phyloP scores from a whole-genome alignment of 148 eudicot genomes.

The Chenopodium album region DNA sequence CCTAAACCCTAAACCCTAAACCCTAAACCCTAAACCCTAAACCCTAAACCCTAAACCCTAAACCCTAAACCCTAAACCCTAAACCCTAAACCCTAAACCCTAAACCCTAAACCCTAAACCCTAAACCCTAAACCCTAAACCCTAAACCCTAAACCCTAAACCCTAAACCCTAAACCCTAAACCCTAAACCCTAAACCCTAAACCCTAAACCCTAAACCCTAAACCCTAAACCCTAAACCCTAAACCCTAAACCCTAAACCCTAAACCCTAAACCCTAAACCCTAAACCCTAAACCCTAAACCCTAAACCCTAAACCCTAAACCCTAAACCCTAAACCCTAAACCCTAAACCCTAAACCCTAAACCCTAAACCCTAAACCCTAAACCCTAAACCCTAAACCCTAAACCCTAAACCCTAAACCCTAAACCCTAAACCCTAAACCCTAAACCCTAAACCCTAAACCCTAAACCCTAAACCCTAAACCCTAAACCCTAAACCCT shows the following conservation, averaged over 20 bases:
- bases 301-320: constrained; percentile 33
- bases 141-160: constrained; percentile 30
- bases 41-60: constrained; percentile 30
- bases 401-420: constrained; percentile 29
- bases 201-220: constrained; percentile 25
- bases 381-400: constrained; percentile 43
- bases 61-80: constrained; percentile 34
- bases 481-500: constrained; percentile 33
- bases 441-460: constrained; percentile 41
- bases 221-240: constrained; percentile 28
- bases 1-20: constrained; percentile 34
- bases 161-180: constrained; percentile 35
- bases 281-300: constrained; percentile 30
- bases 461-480: constrained; percentile 37
- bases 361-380: constrained; percentile 39
- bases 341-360: constrained; percentile 36
- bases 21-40: constrained; percentile 29
- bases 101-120: constrained; percentile 30
- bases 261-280: constrained; percentile 31
- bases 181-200: constrained; percentile 32
- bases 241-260: constrained; percentile 28
- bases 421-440: constrained; percentile 43
- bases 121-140: neutral
- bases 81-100: constrained; percentile 28
- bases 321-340: constrained; percentile 36